Conservation (phyloP, 768 basidiomycete species). For the Dictyophora rubrovolvata region DNA sequence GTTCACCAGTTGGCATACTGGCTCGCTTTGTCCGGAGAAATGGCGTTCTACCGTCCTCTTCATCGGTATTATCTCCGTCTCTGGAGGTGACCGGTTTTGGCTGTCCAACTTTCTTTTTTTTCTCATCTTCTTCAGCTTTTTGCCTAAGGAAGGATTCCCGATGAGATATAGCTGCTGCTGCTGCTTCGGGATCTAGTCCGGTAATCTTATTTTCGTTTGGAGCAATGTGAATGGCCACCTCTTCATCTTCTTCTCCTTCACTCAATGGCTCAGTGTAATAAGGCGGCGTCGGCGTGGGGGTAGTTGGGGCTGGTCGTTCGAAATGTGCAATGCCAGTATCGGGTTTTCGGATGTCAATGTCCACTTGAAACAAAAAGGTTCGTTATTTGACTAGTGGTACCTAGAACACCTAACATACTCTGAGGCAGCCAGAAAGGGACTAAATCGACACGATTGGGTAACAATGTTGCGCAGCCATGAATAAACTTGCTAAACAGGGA, state of each 20-base stretch:
- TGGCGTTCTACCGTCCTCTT: slow-evolving; percentile 28
- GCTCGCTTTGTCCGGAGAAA: slow-evolving; percentile 23
- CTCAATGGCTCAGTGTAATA: slow-evolving; percentile 83
- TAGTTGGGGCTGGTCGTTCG: slow-evolving; percentile 51
- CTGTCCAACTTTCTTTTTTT: slow-evolving; percentile 12
- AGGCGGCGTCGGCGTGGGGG: slow-evolving; percentile 16
- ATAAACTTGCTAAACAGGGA: slow-evolving; percentile 67
- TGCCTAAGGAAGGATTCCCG: slow-evolving; percentile 65
- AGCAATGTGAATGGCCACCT: slow-evolving; percentile 53
- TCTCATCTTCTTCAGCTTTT: slow-evolving; percentile 28
- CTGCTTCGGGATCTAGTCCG: slow-evolving; percentile 60
- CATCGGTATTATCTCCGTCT: slow-evolving; percentile 20
- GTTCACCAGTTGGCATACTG: slow-evolving; percentile 5
- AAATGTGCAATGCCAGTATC: slow-evolving; percentile 66
- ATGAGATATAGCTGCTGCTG: slow-evolving; percentile 78
- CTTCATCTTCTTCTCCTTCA: slow-evolving; percentile 91
- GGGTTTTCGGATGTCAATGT: slow-evolving; percentile 89
- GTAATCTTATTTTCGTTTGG: slow-evolving; percentile 75
- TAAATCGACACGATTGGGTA: slow-evolving; percentile 88
- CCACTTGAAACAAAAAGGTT: slow-evolving; percentile 45
- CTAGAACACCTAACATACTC: slow-evolving; percentile 36
- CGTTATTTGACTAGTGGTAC: not conserved
- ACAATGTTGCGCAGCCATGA: slow-evolving; percentile 87
- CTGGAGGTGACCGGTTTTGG: slow-evolving; percentile 17
- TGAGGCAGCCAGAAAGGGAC: slow-evolving; percentile 99